A percentile compares a stretch with the other conserved stretches of the same genome.
Conservation (phyloP, 176 grass and related monocot species). For the Poa annua region DNA sequence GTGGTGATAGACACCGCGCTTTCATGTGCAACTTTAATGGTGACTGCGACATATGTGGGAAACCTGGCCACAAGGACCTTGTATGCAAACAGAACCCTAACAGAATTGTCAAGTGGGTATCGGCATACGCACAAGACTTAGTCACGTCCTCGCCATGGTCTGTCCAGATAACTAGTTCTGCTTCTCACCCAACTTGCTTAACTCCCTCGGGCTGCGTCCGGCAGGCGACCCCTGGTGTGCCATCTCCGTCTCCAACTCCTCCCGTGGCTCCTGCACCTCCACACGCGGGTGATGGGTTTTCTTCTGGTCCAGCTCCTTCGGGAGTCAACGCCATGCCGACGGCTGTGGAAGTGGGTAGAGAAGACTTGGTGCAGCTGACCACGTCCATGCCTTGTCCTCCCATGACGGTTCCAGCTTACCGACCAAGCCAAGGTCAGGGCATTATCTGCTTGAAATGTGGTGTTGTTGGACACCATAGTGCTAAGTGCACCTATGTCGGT, state of each 20-base stretch:
- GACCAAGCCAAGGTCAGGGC: too few relatives aligned
- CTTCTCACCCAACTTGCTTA: slow-evolving; percentile 2
- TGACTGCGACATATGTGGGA: neutral
- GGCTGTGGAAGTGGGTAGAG: neutral
- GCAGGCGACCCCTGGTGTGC: slow-evolving; percentile 2
- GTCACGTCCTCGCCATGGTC: neutral
- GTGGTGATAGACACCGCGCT: slow-evolving; percentile 2
- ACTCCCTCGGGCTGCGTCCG: neutral
- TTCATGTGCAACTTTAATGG: neutral
- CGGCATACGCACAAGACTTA: neutral
- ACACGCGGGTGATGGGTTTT: neutral
- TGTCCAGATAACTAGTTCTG: neutral
- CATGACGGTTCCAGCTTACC: neutral
- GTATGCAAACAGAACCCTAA: slow-evolving; percentile 11
- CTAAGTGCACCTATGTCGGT: neutral
- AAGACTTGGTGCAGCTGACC: neutral
- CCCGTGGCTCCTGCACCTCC: neutral
- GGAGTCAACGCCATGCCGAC: neutral
- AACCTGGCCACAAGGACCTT: slow-evolving; percentile 1
- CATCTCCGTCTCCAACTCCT: neutral
- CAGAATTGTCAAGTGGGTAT: neutral
- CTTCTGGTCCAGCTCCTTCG: neutral
- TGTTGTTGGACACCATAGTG: neutral
- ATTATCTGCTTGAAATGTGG: too few relatives aligned
- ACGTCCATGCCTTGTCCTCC: neutral